Evolutionary conservation across 1,284 basidiomycete genomes (phyloP).

Genomic region (Microbotryum lychnidis-dioicae): DNA sequence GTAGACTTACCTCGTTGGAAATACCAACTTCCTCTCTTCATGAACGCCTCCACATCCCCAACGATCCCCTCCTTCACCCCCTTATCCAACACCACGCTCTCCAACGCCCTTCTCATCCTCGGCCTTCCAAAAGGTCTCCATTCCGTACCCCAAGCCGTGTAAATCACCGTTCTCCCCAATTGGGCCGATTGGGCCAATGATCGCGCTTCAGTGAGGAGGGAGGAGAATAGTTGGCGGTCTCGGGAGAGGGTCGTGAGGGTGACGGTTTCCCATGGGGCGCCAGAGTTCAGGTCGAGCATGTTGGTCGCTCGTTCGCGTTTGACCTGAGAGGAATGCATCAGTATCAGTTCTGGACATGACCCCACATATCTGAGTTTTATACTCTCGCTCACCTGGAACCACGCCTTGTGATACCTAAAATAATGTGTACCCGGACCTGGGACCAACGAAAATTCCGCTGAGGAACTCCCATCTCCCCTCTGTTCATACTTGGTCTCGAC

Average conservation of each 20-base stretch:
- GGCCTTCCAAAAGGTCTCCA: slow-evolving; percentile 96
- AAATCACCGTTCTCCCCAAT: slow-evolving; percentile 91
- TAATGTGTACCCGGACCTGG: slow-evolving; percentile 94
- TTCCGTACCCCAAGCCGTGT: slow-evolving; percentile 92
- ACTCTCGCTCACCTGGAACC: slow-evolving; percentile 71
- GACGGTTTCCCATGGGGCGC: slow-evolving; percentile 94
- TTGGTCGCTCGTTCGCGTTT: slow-evolving; percentile 86
- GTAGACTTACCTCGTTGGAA: slow-evolving; percentile 70
- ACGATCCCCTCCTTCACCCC: slow-evolving; percentile 74
- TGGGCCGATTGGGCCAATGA: slow-evolving; percentile 75
- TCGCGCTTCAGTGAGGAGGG: slow-evolving; percentile 76
- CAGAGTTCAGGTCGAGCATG: slow-evolving; percentile 82
- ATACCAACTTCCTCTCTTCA: slow-evolving; percentile 84
- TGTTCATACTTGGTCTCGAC: slow-evolving; percentile 87
- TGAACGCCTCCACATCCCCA: slow-evolving; percentile 70
- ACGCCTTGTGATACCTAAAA: slow-evolving; percentile 79
- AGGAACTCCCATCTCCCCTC: slow-evolving; percentile 76
- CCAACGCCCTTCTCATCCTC: slow-evolving; percentile 71
- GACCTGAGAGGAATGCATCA: slow-evolving; percentile 49
- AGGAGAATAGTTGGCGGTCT: slow-evolving; percentile 71
- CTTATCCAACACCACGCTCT: slow-evolving; percentile 80
- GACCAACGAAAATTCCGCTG: slow-evolving; percentile 81
- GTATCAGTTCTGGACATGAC: not conserved
- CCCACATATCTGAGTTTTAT: too few species aligned
- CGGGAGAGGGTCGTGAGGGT: slow-evolving; percentile 85